Base-by-base conservation (phyloP, 495 filamentous ascomycete species). In the Parmelia sp. region DNA sequence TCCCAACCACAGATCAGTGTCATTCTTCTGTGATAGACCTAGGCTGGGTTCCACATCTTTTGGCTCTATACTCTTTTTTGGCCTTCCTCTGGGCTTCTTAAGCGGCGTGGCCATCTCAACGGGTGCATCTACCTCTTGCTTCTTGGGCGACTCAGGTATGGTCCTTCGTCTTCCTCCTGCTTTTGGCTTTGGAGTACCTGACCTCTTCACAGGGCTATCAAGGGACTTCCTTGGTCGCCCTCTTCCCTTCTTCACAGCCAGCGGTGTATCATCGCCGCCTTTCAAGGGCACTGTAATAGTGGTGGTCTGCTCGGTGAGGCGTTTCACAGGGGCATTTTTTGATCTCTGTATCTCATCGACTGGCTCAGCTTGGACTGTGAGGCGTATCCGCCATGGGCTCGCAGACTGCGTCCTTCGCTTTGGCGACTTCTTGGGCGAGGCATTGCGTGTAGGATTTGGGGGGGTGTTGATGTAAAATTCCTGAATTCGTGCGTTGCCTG, bases 321-420 rank as follows among this genome's bases (percentile, higher is more conserved):
- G 64, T 33, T 81, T 80, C 4, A 44, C 15, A 58, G 67, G 67
- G 31, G 68, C 66, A 47, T 66, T 74, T 62, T 75, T 65, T 21
- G 72, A 73, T 36, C 70, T 67, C 35, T 73, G 73, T 33, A 69
- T 69, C 27, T 76, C 75, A 33, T 78, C 76, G 39, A 82, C 76
- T 60, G 80, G 81, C 63, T 83, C 82, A 15, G 83, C 83, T 74
- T 86, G 79, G 35, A 86, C 76, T 5, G 82, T 83, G 56, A 86
- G 77, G 27, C 81, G 76, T 62, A 86, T 83, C 64, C 80, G 79
- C 83, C 83, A 86, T 49, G 83, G 83, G 64, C 79, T 83, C 12
- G 73, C 56, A 35, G 51, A 36, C 67, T 67, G 76, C 74, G 25
- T 74, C 75, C 15, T 79, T 71, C 42, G 72, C 25, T 53, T 45